Percentiles rank a stretch among this genome's conserved stretches.
These are phyloP conservation scores for Panaeolus papilionaceus DNA, from an alignment of 768 basidiomycete genomes.

Conservation along the genomic window DNA sequence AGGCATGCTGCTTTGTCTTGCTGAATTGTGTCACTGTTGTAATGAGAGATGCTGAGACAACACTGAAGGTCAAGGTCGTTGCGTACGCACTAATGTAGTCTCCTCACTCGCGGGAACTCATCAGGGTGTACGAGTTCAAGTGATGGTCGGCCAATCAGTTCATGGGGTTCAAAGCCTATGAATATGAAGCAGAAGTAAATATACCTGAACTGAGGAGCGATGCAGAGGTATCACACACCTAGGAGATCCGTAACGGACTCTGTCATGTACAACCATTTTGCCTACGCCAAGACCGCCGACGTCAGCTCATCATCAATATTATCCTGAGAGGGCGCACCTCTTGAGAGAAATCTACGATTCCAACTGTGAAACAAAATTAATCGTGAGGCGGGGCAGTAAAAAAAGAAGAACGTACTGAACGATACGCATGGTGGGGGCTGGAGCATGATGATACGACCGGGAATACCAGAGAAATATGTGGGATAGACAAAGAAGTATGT, in stretches of 20 bases:
- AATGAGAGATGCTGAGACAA: background rate
- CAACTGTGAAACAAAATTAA: conserved; percentile 51
- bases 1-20: conserved; percentile 83
- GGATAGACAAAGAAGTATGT: background rate
- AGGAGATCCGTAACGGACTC: conserved; percentile 70
- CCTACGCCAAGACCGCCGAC: conserved; percentile 41
- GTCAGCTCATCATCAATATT: conserved; percentile 15
- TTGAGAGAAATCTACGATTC: conserved; percentile 82
- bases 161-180: conserved; percentile 75
- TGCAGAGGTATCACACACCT: conserved; percentile 41
- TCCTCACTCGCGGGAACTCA: conserved; percentile 69
- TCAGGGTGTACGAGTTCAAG: conserved; percentile 84
- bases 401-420: conserved; percentile 64
- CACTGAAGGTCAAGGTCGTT: conserved; percentile 3
- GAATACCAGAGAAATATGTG: background rate
- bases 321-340: conserved; percentile 48
- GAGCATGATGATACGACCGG: conserved; percentile 32
- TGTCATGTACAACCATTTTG: conserved; percentile 71
- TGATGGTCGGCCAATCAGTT: conserved; percentile 71
- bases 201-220: conserved; percentile 6
- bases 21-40: conserved; percentile 71
- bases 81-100: conserved; percentile 68
- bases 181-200: conserved; percentile 33
- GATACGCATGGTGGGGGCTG: conserved; percentile 65
- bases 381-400: conserved; percentile 16